Conservation (phyloP, 257 asterid species). For the Penstemon eatonii region DNA sequence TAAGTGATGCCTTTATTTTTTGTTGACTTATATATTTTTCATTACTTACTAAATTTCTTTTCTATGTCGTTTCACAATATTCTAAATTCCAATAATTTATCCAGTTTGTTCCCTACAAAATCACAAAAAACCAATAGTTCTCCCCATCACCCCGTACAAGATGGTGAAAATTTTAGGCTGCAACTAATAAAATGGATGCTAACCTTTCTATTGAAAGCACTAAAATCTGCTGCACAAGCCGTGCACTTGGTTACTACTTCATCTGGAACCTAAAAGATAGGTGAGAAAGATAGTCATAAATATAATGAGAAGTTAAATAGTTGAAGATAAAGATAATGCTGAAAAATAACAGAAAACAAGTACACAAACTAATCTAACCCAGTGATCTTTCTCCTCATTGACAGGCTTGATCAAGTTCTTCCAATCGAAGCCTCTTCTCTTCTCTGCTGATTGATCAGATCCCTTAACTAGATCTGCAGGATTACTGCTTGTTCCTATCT, state of each 20-base stretch:
- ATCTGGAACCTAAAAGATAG: conserved; percentile 71
- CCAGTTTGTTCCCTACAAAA: background rate
- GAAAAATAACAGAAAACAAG: too few relatives aligned
- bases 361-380: too few relatives aligned
- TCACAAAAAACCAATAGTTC: background rate
- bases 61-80: background rate
- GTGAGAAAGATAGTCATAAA: conserved; percentile 20
- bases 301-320: too few relatives aligned
- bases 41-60: background rate
- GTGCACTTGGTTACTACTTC: conserved; percentile 76
- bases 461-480: conserved; percentile 51
- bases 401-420: conserved; percentile 70
- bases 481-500: conserved; percentile 57
- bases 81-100: background rate
- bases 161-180: background rate
- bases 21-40: background rate
- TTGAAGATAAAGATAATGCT: too few relatives aligned
- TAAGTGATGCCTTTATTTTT: background rate
- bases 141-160: background rate
- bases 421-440: conserved; percentile 80
- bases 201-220: conserved; percentile 81
- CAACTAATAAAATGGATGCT: conserved; percentile 30
- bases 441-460: conserved; percentile 67
- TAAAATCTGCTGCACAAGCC: conserved; percentile 64
- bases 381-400: conserved; percentile 28